phyloP scores from a whole-genome alignment of 2,329 filamentous ascomycete species.

The Fusarium sp. region DNA sequence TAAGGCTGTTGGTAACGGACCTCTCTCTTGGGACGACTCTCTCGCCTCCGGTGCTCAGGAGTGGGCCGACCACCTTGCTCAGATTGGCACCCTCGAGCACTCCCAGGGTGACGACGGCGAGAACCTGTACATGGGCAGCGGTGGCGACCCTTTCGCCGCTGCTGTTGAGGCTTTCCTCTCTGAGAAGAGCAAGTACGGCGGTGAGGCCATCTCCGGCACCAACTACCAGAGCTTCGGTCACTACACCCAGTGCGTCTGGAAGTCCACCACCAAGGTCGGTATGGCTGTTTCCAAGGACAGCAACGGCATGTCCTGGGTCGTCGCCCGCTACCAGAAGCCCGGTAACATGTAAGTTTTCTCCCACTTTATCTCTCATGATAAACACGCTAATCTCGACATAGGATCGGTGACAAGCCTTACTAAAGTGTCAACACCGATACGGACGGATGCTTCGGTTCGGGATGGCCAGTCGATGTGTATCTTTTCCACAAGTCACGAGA shows the following conservation, averaged over 20 bases:
- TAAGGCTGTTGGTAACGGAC: slow-evolving; percentile 34
- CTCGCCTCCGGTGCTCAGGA: slow-evolving; percentile 43
- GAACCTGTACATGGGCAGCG: slow-evolving; percentile 45
- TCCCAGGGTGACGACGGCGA: slow-evolving; percentile 40
- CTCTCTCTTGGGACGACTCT: slow-evolving; percentile 41
- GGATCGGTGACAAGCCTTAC: slow-evolving; percentile 43
- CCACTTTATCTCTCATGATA: too few species aligned
- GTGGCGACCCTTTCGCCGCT: slow-evolving; percentile 29
- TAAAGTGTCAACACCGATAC: slow-evolving; percentile 21
- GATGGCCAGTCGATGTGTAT: slow-evolving; percentile 35
- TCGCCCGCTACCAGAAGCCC: slow-evolving; percentile 44
- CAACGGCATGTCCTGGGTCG: slow-evolving; percentile 40
- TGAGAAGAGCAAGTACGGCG: slow-evolving; percentile 45
- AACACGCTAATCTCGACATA: slow-evolving; percentile 19
- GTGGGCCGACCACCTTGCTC: slow-evolving; percentile 43
- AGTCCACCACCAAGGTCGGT: slow-evolving; percentile 46
- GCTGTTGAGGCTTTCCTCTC: slow-evolving; percentile 41
- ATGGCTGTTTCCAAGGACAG: slow-evolving; percentile 38
- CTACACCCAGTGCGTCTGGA: slow-evolving; percentile 48
- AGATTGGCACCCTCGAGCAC: slow-evolving; percentile 39
- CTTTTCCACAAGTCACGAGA: slow-evolving; percentile 34
- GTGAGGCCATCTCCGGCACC: slow-evolving; percentile 33
- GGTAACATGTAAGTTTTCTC: slow-evolving; percentile 46
- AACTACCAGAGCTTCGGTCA: slow-evolving; percentile 46
- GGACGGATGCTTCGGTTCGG: slow-evolving; percentile 17